Percentiles rank a stretch among this genome's conserved stretches.
These are phyloP conservation scores for Paramecium bursaria DNA, from an alignment of 73 alveolate genomes.

Conservation along the genomic window DNA sequence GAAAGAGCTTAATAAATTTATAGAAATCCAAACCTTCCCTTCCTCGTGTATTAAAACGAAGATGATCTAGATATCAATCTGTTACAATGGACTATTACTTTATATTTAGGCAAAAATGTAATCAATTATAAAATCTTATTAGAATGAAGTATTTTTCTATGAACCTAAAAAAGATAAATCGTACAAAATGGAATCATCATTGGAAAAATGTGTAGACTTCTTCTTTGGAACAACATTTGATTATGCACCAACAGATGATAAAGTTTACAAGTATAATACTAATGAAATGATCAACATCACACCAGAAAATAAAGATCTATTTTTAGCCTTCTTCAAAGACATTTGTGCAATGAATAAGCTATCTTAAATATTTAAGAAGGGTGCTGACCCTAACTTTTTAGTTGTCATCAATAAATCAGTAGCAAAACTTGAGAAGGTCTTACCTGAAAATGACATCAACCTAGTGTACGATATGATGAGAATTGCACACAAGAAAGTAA, in stretches of 20 bases:
- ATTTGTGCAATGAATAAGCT: slow-evolving; percentile 59
- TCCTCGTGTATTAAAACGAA: slow-evolving; percentile 39
- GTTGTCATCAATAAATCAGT: slow-evolving; percentile 32
- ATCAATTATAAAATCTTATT: not conserved
- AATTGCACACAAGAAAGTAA: slow-evolving; percentile 50
- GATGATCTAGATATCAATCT: slow-evolving; percentile 40
- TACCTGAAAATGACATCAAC: slow-evolving; percentile 9
- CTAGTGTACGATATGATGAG: slow-evolving; percentile 56
- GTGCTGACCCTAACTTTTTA: slow-evolving; percentile 15
- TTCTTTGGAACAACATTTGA: slow-evolving; percentile 63
- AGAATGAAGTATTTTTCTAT: slow-evolving; percentile 59
- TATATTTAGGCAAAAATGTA: slow-evolving; percentile 51
- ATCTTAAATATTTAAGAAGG: slow-evolving; percentile 15
- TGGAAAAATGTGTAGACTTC: slow-evolving; percentile 38
- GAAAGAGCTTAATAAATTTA: not conserved
- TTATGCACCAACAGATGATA: slow-evolving; percentile 18
- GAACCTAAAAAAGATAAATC: slow-evolving; percentile 57
- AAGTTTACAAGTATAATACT: slow-evolving; percentile 40
- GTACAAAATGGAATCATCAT: slow-evolving; percentile 25
- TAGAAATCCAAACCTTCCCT: not conserved
- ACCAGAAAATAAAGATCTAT: slow-evolving; percentile 32
- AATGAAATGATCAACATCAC: slow-evolving; percentile 41
- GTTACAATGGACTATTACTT: slow-evolving; percentile 49
- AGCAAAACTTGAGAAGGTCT: slow-evolving; percentile 29
- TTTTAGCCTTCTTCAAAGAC: slow-evolving; percentile 36